phyloP scores from a whole-genome alignment of 2,329 filamentous ascomycete species.

The Verticillium zaregamsianum region DNA sequence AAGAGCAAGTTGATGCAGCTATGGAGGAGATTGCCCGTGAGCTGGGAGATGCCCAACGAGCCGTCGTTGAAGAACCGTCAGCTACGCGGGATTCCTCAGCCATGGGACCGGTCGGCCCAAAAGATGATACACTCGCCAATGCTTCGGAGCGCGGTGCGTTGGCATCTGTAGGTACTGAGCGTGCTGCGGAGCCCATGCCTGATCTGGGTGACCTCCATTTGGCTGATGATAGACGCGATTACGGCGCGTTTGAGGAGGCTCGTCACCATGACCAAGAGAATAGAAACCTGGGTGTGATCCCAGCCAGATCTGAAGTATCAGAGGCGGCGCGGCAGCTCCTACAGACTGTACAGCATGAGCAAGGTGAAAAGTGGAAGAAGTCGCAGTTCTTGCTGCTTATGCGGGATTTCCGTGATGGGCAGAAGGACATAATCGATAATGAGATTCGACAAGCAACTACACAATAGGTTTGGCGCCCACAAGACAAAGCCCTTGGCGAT shows the following conservation, averaged over 20 bases:
- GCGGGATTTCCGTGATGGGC: conserved; percentile 40
- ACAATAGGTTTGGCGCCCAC: neutral
- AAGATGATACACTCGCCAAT: neutral
- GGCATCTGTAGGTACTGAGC: neutral
- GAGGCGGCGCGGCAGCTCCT: conserved; percentile 38
- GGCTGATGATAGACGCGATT: neutral
- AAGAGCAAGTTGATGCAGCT: conserved; percentile 33
- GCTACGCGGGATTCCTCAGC: neutral
- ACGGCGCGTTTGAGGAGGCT: neutral
- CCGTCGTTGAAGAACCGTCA: neutral
- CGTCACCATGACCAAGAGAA: neutral
- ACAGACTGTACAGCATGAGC: conserved; percentile 38
- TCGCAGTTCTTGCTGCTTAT: conserved; percentile 40
- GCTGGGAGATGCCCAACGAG: conserved; percentile 20
- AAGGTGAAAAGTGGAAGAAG: conserved; percentile 42
- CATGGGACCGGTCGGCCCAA: neutral
- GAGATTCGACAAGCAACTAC: conserved; percentile 27
- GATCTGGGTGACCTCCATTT: neutral
- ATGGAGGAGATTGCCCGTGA: conserved; percentile 40
- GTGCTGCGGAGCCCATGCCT: neutral
- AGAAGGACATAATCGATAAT: conserved; percentile 38
- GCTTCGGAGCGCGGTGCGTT: neutral
- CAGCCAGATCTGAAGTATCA: conserved; percentile 26
- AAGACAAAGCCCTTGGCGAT: no score
- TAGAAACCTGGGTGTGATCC: neutral